These are phyloP conservation scores for Parascedosporium putredinis DNA, from an alignment of 2,329 filamentous ascomycete species.

Conservation along the genomic window DNA sequence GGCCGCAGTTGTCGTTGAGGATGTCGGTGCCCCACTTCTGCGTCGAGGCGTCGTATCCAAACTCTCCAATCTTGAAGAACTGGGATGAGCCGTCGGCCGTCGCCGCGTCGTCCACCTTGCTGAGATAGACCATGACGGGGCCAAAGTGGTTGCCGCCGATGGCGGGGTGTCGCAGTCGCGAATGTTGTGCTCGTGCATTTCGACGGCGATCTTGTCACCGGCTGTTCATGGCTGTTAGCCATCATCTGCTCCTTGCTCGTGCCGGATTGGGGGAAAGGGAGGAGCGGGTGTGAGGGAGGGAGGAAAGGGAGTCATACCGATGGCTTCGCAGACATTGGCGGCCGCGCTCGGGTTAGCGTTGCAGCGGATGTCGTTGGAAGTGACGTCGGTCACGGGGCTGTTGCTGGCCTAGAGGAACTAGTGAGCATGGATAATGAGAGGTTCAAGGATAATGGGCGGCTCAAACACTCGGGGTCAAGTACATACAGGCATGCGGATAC, in stretches of 20 bases:
- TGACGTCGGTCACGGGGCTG: conserved; percentile 37
- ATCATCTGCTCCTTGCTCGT: no score
- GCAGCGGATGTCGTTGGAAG: conserved; percentile 32
- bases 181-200: conserved; percentile 45
- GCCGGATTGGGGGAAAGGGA: conserved; percentile 1
- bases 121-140: conserved; percentile 41
- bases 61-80: conserved; percentile 44
- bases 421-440: no score
- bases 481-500: conserved; percentile 6
- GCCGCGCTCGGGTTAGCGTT: conserved; percentile 29
- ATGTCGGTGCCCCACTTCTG: conserved; percentile 36
- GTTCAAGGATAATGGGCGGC: no score
- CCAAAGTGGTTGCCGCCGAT: conserved; percentile 45
- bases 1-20: conserved; percentile 27
- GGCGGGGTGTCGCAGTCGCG: conserved; percentile 34
- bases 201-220: conserved; percentile 40
- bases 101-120: conserved; percentile 36
- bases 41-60: conserved; percentile 24
- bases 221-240: conserved; percentile 19
- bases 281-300: not conserved
- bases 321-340: conserved; percentile 26
- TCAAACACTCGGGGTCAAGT: conserved; percentile 11
- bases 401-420: conserved; percentile 28
- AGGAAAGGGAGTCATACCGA: not conserved
- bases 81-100: conserved; percentile 29